Evolutionary conservation across 345 rosid species (phyloP), one percentile per base, ranked within the genome.

Genomic region (Populus simonii): DNA sequence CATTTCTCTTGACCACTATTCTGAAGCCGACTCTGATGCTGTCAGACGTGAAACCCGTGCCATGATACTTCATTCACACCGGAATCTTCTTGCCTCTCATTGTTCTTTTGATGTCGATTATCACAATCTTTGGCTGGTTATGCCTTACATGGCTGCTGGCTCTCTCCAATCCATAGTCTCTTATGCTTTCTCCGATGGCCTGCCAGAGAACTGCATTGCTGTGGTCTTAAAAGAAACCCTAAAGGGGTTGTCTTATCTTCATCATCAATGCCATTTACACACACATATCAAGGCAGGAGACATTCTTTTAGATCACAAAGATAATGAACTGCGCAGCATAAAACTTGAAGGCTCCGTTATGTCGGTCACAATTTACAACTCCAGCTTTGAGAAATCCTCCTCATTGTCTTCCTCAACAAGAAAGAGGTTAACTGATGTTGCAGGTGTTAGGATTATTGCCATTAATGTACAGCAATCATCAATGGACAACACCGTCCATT

Each of bases 141-240:
- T 93, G 98, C 97, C 97, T 0, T 94, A 92, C 85, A 93, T 94
- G 97, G 89, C 94, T 3, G 89, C 89, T 1, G 97, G 98, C 47
- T 94, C 97, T 4, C 78, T 92, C 27, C 97, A 89, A 43, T 94
- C 97, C 70, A 89, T 94, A 3, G 88, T 94, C 80, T 84, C 94
- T 1, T 88, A 93, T 0, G 79, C 88, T 8, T 90, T 91, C 76
- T 93, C 97, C 0, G 78, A 82, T 27, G 98, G 98, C 2, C 73
- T 94, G 12, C 78, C 92, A 0, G 98, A 94, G 80, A 89, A 89
- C 22, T 90, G 94, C 87, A 93, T 93, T 66, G 92, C 94, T 4
- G 59, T 86, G 1, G 86, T 92, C 72, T 89, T 94, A 59, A 89
- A 84, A 78, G 97, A 92, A 76, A 90, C 93, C 11, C 88, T 94